These are phyloP conservation scores for Fagopyrum esculentum DNA, from an alignment of 148 eudicot genomes.

Conservation along the genomic window DNA sequence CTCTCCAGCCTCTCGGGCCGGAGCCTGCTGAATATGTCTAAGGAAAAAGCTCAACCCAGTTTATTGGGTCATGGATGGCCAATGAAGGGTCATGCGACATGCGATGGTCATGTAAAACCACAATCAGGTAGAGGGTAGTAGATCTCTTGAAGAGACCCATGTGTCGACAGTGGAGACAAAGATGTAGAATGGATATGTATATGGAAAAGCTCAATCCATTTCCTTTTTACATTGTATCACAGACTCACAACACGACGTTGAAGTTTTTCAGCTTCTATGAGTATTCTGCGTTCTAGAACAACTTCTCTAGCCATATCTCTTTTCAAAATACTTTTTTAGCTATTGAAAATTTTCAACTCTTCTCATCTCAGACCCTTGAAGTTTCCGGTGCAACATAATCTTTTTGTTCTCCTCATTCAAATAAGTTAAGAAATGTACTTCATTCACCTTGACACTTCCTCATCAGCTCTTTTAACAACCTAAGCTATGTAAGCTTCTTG, in stretches of 20 bases:
- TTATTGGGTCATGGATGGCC: too few species aligned
- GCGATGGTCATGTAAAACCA: too few species aligned
- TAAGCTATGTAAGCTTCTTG: conserved; percentile 90
- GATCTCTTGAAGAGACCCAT: too few species aligned
- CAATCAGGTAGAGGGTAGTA: too few species aligned
- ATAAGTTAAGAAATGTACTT: conserved; percentile 90
- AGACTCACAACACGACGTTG: conserved; percentile 50
- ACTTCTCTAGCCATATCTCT: conserved; percentile 97
- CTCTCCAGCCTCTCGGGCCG: too few species aligned
- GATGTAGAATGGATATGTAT: too few species aligned
- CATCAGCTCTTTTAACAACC: conserved; percentile 91
- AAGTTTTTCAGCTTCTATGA: conserved; percentile 87
- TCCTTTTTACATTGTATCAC: conserved; percentile 84
- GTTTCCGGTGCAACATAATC: conserved; percentile 67
- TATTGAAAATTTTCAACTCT: conserved; percentile 91
- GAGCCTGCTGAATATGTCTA: too few species aligned
- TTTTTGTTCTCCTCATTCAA: conserved; percentile 90
- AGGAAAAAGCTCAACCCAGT: too few species aligned
- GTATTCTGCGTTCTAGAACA: conserved; percentile 77
- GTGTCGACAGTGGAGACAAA: too few species aligned
- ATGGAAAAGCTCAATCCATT: background rate
- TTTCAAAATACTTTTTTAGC: conserved; percentile 65
- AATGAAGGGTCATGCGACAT: too few species aligned
- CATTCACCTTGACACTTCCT: conserved; percentile 91
- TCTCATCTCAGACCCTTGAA: conserved; percentile 82